phyloP scores from a whole-genome alignment of 2,329 filamentous ascomycete genomes.

The Aspergillus calidoustus region DNA sequence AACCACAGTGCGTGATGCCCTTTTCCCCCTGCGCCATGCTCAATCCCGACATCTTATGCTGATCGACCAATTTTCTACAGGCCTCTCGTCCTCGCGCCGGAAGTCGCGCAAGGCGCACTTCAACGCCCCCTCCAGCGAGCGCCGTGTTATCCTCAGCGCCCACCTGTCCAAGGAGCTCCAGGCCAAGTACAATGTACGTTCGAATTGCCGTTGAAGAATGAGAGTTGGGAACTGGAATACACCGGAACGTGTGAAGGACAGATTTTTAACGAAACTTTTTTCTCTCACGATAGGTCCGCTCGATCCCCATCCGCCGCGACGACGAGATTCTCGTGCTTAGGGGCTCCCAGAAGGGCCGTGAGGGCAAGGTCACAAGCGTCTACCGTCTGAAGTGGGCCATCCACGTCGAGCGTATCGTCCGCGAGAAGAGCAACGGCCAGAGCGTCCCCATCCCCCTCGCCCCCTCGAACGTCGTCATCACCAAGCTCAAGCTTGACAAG shows the following conservation, averaged over 20 bases:
- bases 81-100: conserved; percentile 76
- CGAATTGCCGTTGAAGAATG: conserved; percentile 5
- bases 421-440: conserved; percentile 98
- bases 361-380: conserved; percentile 97
- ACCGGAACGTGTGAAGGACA: neutral
- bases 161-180: conserved; percentile 95
- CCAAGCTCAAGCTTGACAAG: conserved; percentile 88
- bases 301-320: conserved; percentile 96
- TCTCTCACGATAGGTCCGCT: conserved; percentile 69
- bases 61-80: conserved; percentile 29
- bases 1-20: conserved; percentile 34
- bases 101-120: conserved; percentile 99
- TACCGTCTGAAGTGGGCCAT: conserved; percentile 98
- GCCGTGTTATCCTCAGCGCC: conserved; percentile 96
- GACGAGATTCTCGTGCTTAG: conserved; percentile 93
- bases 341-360: conserved; percentile 93
- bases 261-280: neutral
- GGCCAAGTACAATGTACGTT: conserved; percentile 95
- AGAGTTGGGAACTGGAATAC: neutral
- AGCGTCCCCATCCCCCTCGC: conserved; percentile 92
- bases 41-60: conserved; percentile 15
- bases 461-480: conserved; percentile 96
- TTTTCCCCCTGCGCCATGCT: neutral
- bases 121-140: conserved; percentile 84
- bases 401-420: conserved; percentile 94